Evolutionary conservation across 352 stramenopile genomes (phyloP).

Genomic region (Pythium pyrilobum): DNA sequence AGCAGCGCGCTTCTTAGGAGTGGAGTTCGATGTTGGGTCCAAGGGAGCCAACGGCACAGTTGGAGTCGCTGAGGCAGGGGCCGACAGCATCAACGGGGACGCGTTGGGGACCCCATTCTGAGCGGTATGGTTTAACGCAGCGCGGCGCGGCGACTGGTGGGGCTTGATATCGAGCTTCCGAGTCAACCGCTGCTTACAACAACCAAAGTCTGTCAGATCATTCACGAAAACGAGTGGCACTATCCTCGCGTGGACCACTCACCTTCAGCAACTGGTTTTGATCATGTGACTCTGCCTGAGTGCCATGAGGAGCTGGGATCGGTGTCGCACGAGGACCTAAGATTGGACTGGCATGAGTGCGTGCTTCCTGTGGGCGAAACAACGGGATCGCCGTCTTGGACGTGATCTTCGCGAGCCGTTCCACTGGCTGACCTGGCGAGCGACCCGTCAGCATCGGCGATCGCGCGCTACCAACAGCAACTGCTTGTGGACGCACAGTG

Average conservation of each 20-base stretch:
- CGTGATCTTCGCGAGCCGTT: conserved; percentile 64
- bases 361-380: conserved; percentile 16
- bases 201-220: neutral
- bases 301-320: conserved; percentile 13
- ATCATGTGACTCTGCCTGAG: conserved; percentile 12
- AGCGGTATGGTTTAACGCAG: conserved; percentile 27
- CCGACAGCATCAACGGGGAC: conserved; percentile 14
- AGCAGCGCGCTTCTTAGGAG: conserved; percentile 22
- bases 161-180: conserved; percentile 73
- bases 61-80: neutral
- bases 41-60: conserved; percentile 2
- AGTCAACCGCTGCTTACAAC: conserved; percentile 26
- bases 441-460: conserved; percentile 35
- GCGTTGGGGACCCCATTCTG: neutral
- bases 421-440: conserved; percentile 18
- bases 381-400: conserved; percentile 25
- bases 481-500: conserved; percentile 1
- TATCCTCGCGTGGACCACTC: too few species aligned
- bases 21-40: conserved; percentile 13
- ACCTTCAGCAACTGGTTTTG: conserved; percentile 30
- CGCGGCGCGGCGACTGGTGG: conserved; percentile 62
- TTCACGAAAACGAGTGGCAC: too few species aligned
- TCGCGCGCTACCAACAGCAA: conserved; percentile 10
- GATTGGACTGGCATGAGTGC: conserved; percentile 37
- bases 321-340: conserved; percentile 35